Conservation (phyloP, 768 basidiomycete genomes). For the Leucosporidium creatinivorum region DNA sequence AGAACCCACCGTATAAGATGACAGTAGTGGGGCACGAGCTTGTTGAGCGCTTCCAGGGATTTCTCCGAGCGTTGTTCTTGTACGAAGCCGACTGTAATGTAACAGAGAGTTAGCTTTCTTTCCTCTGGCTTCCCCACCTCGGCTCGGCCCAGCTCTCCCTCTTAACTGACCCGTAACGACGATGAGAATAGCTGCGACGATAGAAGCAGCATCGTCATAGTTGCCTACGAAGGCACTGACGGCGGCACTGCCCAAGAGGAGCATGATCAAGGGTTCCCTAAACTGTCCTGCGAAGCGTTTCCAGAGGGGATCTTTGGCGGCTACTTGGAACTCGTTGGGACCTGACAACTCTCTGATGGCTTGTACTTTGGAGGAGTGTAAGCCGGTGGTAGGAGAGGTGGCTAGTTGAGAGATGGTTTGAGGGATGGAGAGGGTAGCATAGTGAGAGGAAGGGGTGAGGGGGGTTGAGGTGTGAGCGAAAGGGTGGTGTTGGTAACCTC, state of each 20-base stretch:
- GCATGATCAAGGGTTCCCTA: slow-evolving; percentile 86
- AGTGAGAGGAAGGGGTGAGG: slow-evolving; percentile 27
- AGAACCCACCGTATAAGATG: slow-evolving; percentile 62
- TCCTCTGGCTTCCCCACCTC: neutral
- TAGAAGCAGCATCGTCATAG: slow-evolving; percentile 86
- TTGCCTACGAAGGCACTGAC: slow-evolving; percentile 94
- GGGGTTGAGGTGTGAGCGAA: slow-evolving; percentile 29
- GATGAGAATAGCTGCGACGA: slow-evolving; percentile 82
- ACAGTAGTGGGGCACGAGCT: slow-evolving; percentile 93
- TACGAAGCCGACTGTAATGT: slow-evolving; percentile 69
- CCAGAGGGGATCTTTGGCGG: slow-evolving; percentile 66
- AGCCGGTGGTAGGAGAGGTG: slow-evolving; percentile 21
- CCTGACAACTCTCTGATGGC: slow-evolving; percentile 36
- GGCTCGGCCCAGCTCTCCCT: too few relatives aligned
- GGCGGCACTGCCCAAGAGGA: slow-evolving; percentile 80
- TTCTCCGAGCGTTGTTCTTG: slow-evolving; percentile 93
- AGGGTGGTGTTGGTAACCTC: slow-evolving; percentile 15
- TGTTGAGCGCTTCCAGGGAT: slow-evolving; percentile 87
- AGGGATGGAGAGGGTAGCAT: slow-evolving; percentile 19
- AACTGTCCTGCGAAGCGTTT: slow-evolving; percentile 92
- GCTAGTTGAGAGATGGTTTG: slow-evolving; percentile 22
- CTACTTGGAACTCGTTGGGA: slow-evolving; percentile 81
- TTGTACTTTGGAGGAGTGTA: slow-evolving; percentile 25
- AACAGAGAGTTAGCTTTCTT: neutral
- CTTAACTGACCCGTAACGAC: slow-evolving; percentile 73